phyloP scores from a whole-genome alignment of 1,139 yeast species.

The Zhuliangozyma blackwelliae region DNA sequence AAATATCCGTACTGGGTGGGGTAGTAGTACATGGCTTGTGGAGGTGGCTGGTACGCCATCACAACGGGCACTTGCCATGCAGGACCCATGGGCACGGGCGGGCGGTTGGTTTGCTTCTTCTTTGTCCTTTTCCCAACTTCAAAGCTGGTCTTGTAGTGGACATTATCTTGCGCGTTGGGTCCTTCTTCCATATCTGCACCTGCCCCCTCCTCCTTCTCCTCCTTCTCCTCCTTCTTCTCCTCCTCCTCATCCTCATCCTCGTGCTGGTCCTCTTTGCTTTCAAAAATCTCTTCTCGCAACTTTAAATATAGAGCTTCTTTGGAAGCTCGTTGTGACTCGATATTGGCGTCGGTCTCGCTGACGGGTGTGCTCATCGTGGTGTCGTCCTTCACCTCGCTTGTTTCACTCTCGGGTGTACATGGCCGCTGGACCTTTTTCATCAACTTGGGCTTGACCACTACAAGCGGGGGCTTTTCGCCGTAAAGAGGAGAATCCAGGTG shows the following conservation, averaged over 20 bases:
- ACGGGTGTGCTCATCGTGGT: constrained; percentile 7
- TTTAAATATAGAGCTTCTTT: constrained; percentile 41
- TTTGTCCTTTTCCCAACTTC: too few relatives aligned
- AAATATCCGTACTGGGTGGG: constrained; percentile 3
- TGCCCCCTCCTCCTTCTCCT: too few relatives aligned
- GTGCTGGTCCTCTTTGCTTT: constrained; percentile 22
- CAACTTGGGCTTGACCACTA: constrained; percentile 14
- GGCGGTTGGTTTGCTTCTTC: too few relatives aligned
- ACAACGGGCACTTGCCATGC: too few relatives aligned
- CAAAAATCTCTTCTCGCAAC: constrained; percentile 44
- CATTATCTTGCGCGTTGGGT: constrained; percentile 1
- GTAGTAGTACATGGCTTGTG: constrained; percentile 3
- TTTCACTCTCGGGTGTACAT: constrained; percentile 4
- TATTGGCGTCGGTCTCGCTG: constrained; percentile 8
- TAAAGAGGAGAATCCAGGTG: too few relatives aligned
- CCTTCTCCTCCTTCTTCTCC: constrained; percentile 5
- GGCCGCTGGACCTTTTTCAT: constrained; percentile 13
- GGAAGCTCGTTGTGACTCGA: constrained; percentile 22
- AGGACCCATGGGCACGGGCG: too few relatives aligned
- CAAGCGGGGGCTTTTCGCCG: too few relatives aligned
- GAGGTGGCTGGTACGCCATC: too few relatives aligned
- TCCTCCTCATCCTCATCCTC: constrained; percentile 19
- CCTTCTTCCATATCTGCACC: constrained; percentile 3
- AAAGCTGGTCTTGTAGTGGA: too few relatives aligned
- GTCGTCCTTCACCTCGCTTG: constrained; percentile 4